phyloP scores from a whole-genome alignment of 1,139 yeast species.

The Hemisphaericaspora xylofermentans region DNA sequence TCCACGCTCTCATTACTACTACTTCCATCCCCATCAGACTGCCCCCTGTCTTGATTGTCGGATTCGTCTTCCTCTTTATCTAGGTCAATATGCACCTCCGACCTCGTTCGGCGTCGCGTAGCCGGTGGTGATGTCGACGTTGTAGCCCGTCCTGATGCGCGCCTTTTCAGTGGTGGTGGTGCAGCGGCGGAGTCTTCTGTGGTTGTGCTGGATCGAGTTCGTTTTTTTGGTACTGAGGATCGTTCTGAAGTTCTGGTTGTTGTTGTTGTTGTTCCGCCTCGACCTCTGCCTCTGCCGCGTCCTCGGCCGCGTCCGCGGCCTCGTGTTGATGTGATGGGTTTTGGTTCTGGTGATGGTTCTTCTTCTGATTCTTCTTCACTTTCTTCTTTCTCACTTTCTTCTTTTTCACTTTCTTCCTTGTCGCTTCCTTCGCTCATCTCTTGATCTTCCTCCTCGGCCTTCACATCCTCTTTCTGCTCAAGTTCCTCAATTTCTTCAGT shows the following conservation, averaged over 20 bases:
- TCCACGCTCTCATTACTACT: conserved; percentile 11
- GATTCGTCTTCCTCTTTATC: conserved; percentile 16
- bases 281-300: conserved; percentile 4
- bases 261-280: conserved; percentile 6
- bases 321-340: conserved; percentile 10
- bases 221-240: conserved; percentile 21
- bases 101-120: conserved; percentile 23
- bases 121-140: conserved; percentile 16
- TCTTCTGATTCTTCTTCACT: conserved; percentile 4
- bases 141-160: conserved; percentile 9
- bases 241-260: conserved; percentile 17
- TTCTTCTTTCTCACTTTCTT: conserved; percentile 4
- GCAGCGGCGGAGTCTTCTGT: conserved; percentile 18
- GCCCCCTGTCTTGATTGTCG: conserved; percentile 5
- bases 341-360: conserved; percentile 17
- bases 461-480: conserved; percentile 4
- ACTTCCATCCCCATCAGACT: too few relatives aligned
- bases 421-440: conserved; percentile 15
- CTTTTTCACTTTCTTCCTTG: conserved; percentile 10
- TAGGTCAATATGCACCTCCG: conserved; percentile 26
- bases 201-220: conserved; percentile 28
- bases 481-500: conserved; percentile 5
- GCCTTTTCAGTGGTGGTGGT: conserved; percentile 12
- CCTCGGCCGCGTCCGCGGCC: conserved; percentile 10
- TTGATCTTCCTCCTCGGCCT: conserved; percentile 3